Evolutionary conservation across 2,329 filamentous ascomycete species (phyloP).

Genomic region (Ceratocystis cacaofunesta): DNA sequence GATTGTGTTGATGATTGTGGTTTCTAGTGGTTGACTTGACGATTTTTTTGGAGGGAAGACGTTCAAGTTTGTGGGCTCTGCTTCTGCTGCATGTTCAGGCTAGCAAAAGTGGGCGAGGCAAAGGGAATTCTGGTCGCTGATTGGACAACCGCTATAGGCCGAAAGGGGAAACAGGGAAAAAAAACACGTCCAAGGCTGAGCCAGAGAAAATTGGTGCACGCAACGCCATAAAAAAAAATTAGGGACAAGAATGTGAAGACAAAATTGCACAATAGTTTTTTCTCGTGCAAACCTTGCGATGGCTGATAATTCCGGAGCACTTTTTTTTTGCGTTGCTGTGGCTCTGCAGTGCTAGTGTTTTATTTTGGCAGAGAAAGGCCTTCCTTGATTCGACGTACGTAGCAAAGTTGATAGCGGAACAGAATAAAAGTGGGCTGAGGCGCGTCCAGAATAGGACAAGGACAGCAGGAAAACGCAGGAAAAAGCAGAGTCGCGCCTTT

Average conservation of each 20-base stretch:
- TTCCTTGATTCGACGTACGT: background rate
- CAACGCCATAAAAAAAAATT: background rate
- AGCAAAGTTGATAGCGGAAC: background rate
- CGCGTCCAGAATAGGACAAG: background rate
- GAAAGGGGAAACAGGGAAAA: background rate
- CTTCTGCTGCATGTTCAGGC: background rate
- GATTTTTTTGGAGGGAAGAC: background rate
- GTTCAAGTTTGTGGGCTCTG: background rate
- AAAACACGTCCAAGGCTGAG: conserved; percentile 1
- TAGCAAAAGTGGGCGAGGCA: background rate
- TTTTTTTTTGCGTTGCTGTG: background rate
- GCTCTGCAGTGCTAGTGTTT: background rate
- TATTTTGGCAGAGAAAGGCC: background rate
- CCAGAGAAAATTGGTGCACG: background rate
- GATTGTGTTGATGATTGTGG: background rate
- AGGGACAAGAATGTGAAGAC: background rate
- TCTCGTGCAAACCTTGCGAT: background rate
- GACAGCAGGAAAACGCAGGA: background rate
- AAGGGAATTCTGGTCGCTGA: background rate
- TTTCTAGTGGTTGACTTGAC: background rate
- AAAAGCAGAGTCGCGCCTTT: background rate
- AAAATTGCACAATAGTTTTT: background rate
- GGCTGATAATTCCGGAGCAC: background rate
- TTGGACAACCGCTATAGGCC: background rate
- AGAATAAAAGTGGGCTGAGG: conserved; percentile 2